Percentiles rank a stretch among this genome's conserved stretches.
phyloP scores from a whole-genome alignment of 371 early-diverging fungal species.

The Mucor velutinosus region DNA sequence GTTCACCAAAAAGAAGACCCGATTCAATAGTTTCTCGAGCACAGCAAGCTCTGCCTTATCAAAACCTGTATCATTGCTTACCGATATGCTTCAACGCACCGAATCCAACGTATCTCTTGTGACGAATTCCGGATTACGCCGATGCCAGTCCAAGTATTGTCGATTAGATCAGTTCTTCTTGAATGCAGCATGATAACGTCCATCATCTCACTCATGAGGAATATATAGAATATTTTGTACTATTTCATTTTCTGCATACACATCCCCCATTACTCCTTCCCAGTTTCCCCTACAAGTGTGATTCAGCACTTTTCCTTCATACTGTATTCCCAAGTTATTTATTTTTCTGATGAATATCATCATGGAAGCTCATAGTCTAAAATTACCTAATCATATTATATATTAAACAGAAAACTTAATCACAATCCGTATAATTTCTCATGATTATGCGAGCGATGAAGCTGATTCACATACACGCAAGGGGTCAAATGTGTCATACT shows the following conservation, averaged over 20 bases:
- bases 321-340: constrained; percentile 1
- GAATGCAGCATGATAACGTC: not conserved
- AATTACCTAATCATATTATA: not conserved
- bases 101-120: not conserved
- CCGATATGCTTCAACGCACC: constrained; percentile 22
- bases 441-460: no score
- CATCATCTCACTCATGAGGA: not conserved
- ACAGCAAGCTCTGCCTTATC: constrained; percentile 3
- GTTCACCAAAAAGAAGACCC: not conserved
- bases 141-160: constrained; percentile 29
- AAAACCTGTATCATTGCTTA: constrained; percentile 23
- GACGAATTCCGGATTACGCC: constrained; percentile 23
- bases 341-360: not conserved
- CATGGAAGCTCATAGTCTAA: not conserved
- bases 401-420: not conserved
- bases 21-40: not conserved
- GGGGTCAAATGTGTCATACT: not conserved
- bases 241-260: not conserved
- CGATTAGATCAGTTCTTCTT: constrained; percentile 27
- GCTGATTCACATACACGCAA: not conserved
- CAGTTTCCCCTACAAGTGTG: not conserved
- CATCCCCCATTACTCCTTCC: not conserved
- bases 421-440: no score
- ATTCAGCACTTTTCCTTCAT: not conserved
- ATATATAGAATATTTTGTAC: not conserved